Conservation (phyloP, 768 basidiomycete genomes). For the Vishniacozyma victoriae region DNA sequence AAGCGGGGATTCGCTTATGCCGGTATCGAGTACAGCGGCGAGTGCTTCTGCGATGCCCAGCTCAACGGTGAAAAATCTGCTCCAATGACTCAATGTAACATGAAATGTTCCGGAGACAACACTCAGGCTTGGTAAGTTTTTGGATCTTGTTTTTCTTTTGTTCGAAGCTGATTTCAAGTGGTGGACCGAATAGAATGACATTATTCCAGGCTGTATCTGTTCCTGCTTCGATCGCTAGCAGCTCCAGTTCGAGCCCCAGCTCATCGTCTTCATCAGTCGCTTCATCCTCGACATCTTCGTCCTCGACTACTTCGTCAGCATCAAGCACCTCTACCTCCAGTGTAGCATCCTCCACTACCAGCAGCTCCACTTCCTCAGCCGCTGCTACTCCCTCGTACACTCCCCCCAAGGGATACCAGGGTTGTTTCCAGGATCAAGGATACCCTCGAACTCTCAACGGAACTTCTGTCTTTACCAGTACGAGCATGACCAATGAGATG, state of each 20-base stretch:
- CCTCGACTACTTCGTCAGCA: conserved; percentile 5
- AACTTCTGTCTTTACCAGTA: background rate
- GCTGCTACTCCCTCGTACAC: conserved; percentile 2
- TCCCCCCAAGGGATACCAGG: conserved; percentile 5
- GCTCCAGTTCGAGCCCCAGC: conserved; percentile 5
- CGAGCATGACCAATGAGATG: conserved; percentile 43
- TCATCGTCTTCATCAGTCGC: conserved; percentile 2
- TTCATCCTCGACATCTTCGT: conserved; percentile 6
- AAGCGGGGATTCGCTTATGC: conserved; percentile 36
- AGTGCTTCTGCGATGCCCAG: conserved; percentile 44
- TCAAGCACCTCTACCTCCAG: background rate
- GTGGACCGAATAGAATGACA: too few relatives aligned
- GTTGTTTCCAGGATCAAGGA: conserved; percentile 11
- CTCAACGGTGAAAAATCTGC: conserved; percentile 51
- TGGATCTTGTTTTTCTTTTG: too few relatives aligned
- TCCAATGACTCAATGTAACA: conserved; percentile 50
- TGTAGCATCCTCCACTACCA: background rate
- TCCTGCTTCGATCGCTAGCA: background rate
- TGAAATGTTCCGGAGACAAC: conserved; percentile 63
- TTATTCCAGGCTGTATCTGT: background rate
- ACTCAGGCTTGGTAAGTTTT: too few relatives aligned
- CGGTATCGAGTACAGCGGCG: conserved; percentile 40
- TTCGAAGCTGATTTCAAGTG: too few relatives aligned
- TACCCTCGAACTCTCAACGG: conserved; percentile 6
- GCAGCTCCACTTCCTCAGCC: conserved; percentile 5